Evolutionary conservation across 2,329 filamentous ascomycete species (phyloP), one percentile per base, ranked within the genome.

Genomic region (Xylaria sp.): DNA sequence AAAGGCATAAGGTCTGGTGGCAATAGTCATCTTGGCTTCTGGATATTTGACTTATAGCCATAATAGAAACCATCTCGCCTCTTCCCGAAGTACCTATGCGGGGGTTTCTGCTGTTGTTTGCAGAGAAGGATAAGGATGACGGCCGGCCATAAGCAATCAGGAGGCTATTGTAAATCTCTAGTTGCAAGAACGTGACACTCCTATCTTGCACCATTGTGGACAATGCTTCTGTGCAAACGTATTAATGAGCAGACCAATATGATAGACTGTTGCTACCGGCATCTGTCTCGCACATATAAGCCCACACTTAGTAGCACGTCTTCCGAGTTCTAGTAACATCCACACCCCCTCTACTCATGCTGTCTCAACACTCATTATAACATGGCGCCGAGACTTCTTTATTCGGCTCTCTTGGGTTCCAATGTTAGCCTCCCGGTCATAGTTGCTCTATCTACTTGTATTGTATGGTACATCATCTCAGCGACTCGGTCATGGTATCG

Each of bases 401-500:
- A 63, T 40, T 32, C 44, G 18, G 13, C 25, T 21, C 37, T 35
- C 13, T 48, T 57, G 23, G 42, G 40, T 37, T 44, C 55, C 6
- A 35, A 60, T 16, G 4, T 54, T 48, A 21, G 53, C 58, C 27
- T 54, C 16, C 12, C 21, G 5, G 37, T 35, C 42, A 21, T 65
- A 35, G 27, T 53, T 9, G 21, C 61, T n/a, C 13, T 71, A 10
- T 48, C 48, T n/a, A 60, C 53, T 23, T 67, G 21, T 40, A 12
- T 69, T 12, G 3, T 64, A 44, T 76, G 72, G 71, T 73, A 73
- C 55, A 25, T 25, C 18, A 23, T 70, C 51, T 65, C 65, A 10
- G 64, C 72, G 21, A 29, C 66, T 2, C 32, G 59, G 61, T 67
- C 71, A 61, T 77, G 76, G 75, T 50, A 73, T 27, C 75, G 73